Percentiles rank a stretch among this genome's conserved stretches.
Evolutionary conservation across 495 filamentous ascomycete genomes (phyloP).

Genomic region (Trichocladium uniseriatum): DNA sequence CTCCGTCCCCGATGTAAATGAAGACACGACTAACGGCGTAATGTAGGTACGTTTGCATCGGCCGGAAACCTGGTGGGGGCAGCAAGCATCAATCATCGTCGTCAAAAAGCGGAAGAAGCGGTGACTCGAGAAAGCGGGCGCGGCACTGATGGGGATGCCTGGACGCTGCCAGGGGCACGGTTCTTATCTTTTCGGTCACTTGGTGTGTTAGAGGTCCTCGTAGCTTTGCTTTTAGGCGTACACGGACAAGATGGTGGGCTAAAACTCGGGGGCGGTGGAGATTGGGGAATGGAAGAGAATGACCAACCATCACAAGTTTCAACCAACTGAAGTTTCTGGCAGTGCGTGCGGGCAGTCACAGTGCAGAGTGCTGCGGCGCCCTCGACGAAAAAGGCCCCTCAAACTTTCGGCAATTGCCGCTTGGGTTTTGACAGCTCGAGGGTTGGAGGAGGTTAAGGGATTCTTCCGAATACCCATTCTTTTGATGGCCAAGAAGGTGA

Average conservation of each 20-base stretch:
- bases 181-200: neutral
- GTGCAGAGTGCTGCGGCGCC: too few species aligned
- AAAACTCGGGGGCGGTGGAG: neutral
- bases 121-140: slow-evolving; percentile 24
- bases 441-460: too few species aligned
- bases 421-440: too few species aligned
- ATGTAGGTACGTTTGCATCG: slow-evolving; percentile 48
- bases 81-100: slow-evolving; percentile 19
- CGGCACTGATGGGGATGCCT: slow-evolving; percentile 6
- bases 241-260: neutral
- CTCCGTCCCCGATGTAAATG: too few species aligned
- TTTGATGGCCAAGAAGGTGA: too few species aligned
- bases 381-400: too few species aligned
- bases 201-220: neutral
- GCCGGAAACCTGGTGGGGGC: slow-evolving; percentile 37
- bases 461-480: too few species aligned
- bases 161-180: neutral
- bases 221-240: neutral
- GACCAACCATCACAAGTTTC: neutral
- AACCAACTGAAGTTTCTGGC: too few species aligned
- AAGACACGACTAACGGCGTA: slow-evolving; percentile 5
- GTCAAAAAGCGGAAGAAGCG: slow-evolving; percentile 17
- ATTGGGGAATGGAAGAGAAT: neutral
- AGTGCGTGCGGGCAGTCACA: too few species aligned
- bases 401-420: too few species aligned